Conservation (phyloP, 768 basidiomycete species). For the Terana coerulea region DNA sequence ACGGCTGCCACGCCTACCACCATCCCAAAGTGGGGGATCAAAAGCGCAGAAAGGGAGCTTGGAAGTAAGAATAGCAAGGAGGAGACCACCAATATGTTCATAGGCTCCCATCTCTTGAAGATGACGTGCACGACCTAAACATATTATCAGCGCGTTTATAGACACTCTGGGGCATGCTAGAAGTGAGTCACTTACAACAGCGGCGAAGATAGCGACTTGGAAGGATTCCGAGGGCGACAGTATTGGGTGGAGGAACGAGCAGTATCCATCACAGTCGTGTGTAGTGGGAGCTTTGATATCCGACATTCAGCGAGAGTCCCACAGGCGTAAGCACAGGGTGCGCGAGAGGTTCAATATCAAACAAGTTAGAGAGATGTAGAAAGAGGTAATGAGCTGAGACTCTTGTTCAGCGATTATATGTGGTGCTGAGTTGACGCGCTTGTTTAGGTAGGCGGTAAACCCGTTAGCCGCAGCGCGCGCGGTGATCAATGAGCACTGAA, state of each 20-base stretch:
- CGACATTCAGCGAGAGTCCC: too few relatives aligned
- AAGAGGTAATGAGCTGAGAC: too few relatives aligned
- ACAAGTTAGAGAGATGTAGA: too few relatives aligned
- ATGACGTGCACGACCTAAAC: conserved; percentile 10
- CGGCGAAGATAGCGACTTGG: not conserved
- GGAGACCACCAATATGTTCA: conserved; percentile 12
- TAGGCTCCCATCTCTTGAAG: conserved; percentile 16
- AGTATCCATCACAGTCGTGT: not conserved
- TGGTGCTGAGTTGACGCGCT: too few relatives aligned
- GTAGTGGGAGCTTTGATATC: not conserved
- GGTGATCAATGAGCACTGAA: too few relatives aligned
- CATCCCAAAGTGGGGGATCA: conserved; percentile 11
- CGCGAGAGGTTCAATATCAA: too few relatives aligned
- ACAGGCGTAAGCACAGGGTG: too few relatives aligned
- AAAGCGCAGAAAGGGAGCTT: not conserved
- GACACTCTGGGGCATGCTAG: not conserved
- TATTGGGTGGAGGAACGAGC: not conserved
- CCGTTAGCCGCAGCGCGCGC: too few relatives aligned
- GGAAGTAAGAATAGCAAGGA: conserved; percentile 15
- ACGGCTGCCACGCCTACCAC: conserved; percentile 1
- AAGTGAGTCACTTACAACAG: not conserved
- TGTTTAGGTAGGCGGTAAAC: too few relatives aligned
- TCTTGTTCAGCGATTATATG: too few relatives aligned
- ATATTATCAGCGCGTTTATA: not conserved
- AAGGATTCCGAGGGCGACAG: not conserved